Evolutionary conservation across 257 asterid genomes (phyloP), one percentile per base, ranked within the genome.

Genomic region (Phtheirospermum japonicum): DNA sequence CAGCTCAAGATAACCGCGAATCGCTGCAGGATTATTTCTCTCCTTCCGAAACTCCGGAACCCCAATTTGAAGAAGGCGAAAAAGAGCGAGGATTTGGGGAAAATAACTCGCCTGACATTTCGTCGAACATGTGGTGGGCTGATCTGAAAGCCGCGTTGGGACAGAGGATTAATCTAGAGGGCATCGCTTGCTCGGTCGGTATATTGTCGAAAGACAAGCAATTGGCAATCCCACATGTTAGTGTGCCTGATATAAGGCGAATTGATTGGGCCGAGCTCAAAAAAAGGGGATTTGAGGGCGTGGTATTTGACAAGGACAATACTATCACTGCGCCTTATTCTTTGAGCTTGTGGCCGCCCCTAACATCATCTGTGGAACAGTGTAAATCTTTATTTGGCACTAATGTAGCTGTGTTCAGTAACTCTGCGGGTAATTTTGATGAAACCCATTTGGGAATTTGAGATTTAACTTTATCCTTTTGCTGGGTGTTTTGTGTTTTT

Each of bases 221-320:
- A 10, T 75, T 89, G 78, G 90, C 76, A 8, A 66, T 93, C 59
- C 97, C 97, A 0, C 94, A 89, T 70, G 87, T 83, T 49, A 67
- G 64, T 2, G 97, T 83, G 67, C 86, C 87, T 8, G 97, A 93
- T 78, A 82, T 93, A 23, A 76, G 95, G 78, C 75, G 80, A 34
- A 72, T 87, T 70, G 87, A 93, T 79, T 89, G 96, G 99, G 78
- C 55, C 45, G 87, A 85, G 81, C 74, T 93, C 72, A 93, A 84
- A 71, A 82, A 72, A 9, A 79, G 83, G 56, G 96, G 97, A n/a
- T 89, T 93, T 75, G 66, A 81, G 78, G 99, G 95, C 45, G 97
- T 93, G 6, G 90, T 93, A 12, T 93, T 93, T 73, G 97, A 93
- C 58, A 93, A 93, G 82, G 99, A 93, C 67, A 93, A 93, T 63